These are phyloP conservation scores for Termitomyces sp. DNA, from an alignment of 768 basidiomycete species.

Conservation along the genomic window DNA sequence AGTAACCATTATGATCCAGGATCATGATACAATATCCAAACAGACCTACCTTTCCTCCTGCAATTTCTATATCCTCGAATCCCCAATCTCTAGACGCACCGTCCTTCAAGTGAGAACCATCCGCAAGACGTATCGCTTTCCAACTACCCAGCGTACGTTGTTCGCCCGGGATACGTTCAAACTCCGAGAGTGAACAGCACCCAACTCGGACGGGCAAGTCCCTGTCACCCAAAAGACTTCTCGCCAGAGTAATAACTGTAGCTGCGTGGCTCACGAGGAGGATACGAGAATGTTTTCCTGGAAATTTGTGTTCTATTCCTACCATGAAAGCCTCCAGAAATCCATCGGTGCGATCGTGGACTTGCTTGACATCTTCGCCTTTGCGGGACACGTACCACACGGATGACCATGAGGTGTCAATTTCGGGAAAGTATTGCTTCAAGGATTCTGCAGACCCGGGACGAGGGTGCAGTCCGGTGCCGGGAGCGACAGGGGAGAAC, in stretches of 20 bases:
- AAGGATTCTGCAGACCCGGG: conserved; percentile 54
- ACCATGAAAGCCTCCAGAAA: conserved; percentile 48
- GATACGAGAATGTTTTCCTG: conserved; percentile 39
- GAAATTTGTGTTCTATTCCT: conserved; percentile 40
- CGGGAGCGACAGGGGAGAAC: conserved; percentile 66
- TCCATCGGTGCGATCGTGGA: conserved; percentile 55
- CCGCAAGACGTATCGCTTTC: conserved; percentile 41
- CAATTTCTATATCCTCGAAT: conserved; percentile 63
- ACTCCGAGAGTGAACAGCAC: conserved; percentile 68
- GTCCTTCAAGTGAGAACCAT: conserved; percentile 52
- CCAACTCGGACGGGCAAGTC: conserved; percentile 54
- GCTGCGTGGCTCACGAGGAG: conserved; percentile 74
- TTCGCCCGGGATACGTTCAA: conserved; percentile 29
- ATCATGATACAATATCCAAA: background rate
- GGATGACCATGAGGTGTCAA: conserved; percentile 60
- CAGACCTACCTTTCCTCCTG: conserved; percentile 47
- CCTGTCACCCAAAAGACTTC: conserved; percentile 50
- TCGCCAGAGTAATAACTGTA: conserved; percentile 59
- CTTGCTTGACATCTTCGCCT: conserved; percentile 60
- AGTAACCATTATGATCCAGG: background rate
- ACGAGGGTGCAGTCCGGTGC: conserved; percentile 72
- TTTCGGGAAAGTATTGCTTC: conserved; percentile 46
- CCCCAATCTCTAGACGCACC: conserved; percentile 73
- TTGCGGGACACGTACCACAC: conserved; percentile 66
- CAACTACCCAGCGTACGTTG: conserved; percentile 34